phyloP scores from a whole-genome alignment of 192 early-diverging fungal genomes.

The Coemansia sp. region DNA sequence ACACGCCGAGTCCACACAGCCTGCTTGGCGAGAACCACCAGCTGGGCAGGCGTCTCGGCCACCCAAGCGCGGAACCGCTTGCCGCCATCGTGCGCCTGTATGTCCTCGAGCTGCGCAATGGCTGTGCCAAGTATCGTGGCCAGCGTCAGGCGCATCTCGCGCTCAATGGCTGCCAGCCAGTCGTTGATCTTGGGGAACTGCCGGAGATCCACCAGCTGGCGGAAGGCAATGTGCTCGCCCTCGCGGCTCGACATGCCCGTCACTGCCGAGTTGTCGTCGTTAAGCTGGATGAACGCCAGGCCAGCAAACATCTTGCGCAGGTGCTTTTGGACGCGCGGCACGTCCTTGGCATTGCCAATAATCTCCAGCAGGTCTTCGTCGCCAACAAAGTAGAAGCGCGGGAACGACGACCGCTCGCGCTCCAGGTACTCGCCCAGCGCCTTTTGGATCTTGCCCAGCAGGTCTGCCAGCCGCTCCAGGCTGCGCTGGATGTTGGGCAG shows the following conservation, averaged over 20 bases:
- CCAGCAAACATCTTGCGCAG: conserved; percentile 99
- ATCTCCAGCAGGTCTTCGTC: conserved; percentile 99
- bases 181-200: conserved; percentile 93
- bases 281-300: conserved; percentile 76
- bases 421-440: conserved; percentile 99
- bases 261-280: conserved; percentile 73
- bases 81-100: conserved; percentile 3
- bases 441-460: conserved; percentile 94
- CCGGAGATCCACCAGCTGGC: conserved; percentile 71
- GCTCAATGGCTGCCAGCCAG: conserved; percentile 92
- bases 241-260: conserved; percentile 87
- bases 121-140: conserved; percentile 73
- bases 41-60: conserved; percentile 84
- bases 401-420: conserved; percentile 92
- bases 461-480: conserved; percentile 89
- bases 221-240: conserved; percentile 85
- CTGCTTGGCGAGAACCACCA: conserved; percentile 89
- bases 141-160: conserved; percentile 88
- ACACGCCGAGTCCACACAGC: conserved; percentile 85
- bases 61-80: conserved; percentile 75
- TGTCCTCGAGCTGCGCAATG: conserved; percentile 59
- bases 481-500: conserved; percentile 94
- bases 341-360: conserved; percentile 96
- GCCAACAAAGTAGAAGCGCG: conserved; percentile 99
- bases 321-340: conserved; percentile 94